phyloP scores from a whole-genome alignment of 2,329 filamentous ascomycete genomes.

The Trichoderma harzianum region DNA sequence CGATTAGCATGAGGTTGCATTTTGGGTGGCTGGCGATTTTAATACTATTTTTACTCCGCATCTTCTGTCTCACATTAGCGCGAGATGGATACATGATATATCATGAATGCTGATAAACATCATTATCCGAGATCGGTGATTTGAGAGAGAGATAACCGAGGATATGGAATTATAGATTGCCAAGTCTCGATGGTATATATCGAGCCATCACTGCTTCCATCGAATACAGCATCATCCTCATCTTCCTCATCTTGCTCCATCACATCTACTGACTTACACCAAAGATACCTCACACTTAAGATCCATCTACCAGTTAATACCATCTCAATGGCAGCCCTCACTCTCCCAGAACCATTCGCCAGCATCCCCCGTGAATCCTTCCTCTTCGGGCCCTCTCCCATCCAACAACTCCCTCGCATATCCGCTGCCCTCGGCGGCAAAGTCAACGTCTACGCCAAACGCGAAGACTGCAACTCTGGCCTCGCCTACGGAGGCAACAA shows the following conservation, averaged over 20 bases:
- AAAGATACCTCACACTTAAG: neutral
- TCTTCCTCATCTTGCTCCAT: neutral
- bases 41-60: neutral
- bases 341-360: constrained; percentile 59
- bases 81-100: neutral
- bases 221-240: neutral
- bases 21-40: neutral
- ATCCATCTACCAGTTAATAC: neutral
- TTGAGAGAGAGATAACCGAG: neutral
- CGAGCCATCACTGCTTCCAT: neutral
- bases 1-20: neutral
- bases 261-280: neutral
- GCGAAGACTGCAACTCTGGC: constrained; percentile 67
- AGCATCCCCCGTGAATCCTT: constrained; percentile 60
- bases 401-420: constrained; percentile 64
- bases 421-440: constrained; percentile 56
- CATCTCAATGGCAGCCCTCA: constrained; percentile 31
- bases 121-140: constrained; percentile 3
- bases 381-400: constrained; percentile 65
- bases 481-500: constrained; percentile 69
- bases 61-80: neutral
- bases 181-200: neutral
- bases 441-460: constrained; percentile 65
- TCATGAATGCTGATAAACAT: neutral
- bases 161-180: neutral